phyloP scores from a whole-genome alignment of 1,139 yeast genomes.

The Saccharomyces hybrid region DNA sequence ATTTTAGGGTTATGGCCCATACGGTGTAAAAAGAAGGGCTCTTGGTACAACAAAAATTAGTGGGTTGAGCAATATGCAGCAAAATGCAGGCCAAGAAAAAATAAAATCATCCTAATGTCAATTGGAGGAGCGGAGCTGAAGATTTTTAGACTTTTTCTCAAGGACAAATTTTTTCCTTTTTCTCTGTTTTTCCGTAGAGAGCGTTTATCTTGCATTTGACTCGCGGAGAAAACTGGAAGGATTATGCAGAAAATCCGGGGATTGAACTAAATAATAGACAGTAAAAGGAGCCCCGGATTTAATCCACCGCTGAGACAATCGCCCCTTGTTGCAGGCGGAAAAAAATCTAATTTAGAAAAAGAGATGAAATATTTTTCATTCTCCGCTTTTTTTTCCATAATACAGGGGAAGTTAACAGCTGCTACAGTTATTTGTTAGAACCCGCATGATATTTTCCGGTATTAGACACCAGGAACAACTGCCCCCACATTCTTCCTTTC shows the following conservation, averaged over 20 bases:
- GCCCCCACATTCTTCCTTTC: background rate
- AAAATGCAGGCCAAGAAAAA: background rate
- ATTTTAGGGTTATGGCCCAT: too few species aligned
- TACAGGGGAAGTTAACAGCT: background rate
- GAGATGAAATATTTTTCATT: background rate
- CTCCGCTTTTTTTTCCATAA: background rate
- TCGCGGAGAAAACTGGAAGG: background rate
- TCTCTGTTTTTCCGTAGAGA: background rate
- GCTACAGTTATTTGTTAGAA: background rate
- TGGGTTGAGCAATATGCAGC: background rate
- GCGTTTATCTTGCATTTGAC: background rate
- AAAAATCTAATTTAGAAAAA: background rate
- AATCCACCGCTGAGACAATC: background rate
- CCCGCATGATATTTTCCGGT: background rate
- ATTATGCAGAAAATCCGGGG: background rate
- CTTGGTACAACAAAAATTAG: too few species aligned
- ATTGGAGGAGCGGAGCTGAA: background rate
- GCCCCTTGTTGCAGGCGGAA: background rate
- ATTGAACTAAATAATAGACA: background rate
- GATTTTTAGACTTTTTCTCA: too few species aligned
- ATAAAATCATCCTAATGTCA: background rate
- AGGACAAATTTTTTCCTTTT: background rate
- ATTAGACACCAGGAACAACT: background rate
- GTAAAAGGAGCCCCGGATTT: background rate
- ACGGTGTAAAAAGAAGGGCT: too few species aligned